A percentile compares a stretch with the other conserved stretches of the same genome.
These are phyloP conservation scores for Candida mattraensis DNA, from an alignment of 805 yeast genomes.

Conservation along the genomic window DNA sequence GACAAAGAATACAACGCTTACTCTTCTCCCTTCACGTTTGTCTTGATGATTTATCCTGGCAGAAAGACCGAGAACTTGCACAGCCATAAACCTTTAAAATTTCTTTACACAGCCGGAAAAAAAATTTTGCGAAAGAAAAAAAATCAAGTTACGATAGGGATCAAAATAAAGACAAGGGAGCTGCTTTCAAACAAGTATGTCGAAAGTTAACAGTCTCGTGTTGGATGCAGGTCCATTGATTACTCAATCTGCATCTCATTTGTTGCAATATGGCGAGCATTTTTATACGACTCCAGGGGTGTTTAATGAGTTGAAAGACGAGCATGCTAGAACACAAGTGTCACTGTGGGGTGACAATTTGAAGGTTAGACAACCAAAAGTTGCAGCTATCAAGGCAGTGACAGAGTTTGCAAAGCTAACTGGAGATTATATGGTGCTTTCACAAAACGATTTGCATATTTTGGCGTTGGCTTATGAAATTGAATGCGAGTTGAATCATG, in stretches of 20 bases:
- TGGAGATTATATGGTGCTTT: conserved; percentile 87
- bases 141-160: not conserved
- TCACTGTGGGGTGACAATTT: conserved; percentile 77
- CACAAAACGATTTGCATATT: conserved; percentile 89
- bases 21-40: no score
- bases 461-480: conserved; percentile 89
- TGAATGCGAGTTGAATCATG: conserved; percentile 67
- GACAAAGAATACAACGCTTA: no score
- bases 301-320: conserved; percentile 81
- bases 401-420: conserved; percentile 78
- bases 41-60: not conserved
- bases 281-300: conserved; percentile 94
- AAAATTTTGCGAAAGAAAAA: conserved; percentile 2
- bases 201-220: conserved; percentile 57
- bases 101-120: conserved; percentile 6
- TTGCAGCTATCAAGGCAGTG: conserved; percentile 62
- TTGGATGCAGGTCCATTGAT: conserved; percentile 96
- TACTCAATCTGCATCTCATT: conserved; percentile 74
- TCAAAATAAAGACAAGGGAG: not conserved
- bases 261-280: conserved; percentile 66
- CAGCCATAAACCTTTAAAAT: conserved; percentile 1
- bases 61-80: not conserved
- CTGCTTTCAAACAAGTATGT: conserved; percentile 9
- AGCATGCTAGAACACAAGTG: conserved; percentile 74
- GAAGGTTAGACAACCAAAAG: conserved; percentile 73